Conservation (phyloP, 75 land plant species). For the Cupressus sempervirens region DNA sequence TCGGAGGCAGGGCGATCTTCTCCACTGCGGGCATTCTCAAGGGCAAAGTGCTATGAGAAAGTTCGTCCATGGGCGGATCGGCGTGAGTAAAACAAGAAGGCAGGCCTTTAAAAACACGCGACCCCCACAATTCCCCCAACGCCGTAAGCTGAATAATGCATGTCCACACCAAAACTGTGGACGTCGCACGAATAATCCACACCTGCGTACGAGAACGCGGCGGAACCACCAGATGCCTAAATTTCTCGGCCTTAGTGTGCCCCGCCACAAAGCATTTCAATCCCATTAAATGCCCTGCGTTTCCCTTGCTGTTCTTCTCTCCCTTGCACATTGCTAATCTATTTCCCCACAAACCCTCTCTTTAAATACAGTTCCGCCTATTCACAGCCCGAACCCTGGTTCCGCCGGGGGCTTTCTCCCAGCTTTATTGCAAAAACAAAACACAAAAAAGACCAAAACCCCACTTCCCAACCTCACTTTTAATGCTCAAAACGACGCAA, state of each 20-base stretch:
- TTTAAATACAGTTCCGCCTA: neutral
- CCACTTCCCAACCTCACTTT: neutral
- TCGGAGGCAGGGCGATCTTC: constrained; percentile 36
- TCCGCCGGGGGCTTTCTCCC: neutral
- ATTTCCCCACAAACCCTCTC: neutral
- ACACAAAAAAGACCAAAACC: neutral
- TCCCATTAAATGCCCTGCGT: neutral
- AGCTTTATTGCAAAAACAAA: neutral
- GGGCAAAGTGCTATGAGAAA: neutral
- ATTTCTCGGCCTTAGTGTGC: constrained; percentile 22
- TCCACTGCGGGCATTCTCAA: neutral
- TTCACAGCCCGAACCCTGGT: neutral
- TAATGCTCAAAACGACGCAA: neutral
- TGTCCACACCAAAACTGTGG: constrained; percentile 64
- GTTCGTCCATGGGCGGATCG: neutral
- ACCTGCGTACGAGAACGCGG: constrained; percentile 40
- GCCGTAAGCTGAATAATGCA: constrained; percentile 67
- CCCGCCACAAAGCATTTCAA: constrained; percentile 4
- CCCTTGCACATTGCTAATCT: neutral
- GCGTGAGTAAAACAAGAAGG: constrained; percentile 50
- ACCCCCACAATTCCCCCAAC: constrained; percentile 57
- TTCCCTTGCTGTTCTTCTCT: neutral
- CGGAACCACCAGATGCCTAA: constrained; percentile 9
- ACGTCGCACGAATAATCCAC: constrained; percentile 65
- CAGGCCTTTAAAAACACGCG: constrained; percentile 51